Evolutionary conservation across 345 rosid species (phyloP).

Genomic region (Xanthoceras sorbifolium): DNA sequence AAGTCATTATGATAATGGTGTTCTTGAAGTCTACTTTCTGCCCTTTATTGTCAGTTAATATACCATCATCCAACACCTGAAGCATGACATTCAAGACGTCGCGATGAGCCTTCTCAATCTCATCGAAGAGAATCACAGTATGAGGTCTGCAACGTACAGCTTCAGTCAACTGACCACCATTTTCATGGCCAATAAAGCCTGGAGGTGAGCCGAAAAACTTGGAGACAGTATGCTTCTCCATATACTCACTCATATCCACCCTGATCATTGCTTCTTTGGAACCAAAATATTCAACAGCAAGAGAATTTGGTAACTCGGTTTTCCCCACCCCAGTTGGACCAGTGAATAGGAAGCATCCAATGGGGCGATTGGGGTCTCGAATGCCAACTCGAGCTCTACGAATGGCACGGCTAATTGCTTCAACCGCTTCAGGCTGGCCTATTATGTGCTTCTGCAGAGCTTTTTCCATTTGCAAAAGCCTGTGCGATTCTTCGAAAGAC

Average conservation of each 20-base stretch:
- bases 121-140: conserved; percentile 57
- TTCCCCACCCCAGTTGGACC: conserved; percentile 75
- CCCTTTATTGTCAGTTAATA: conserved; percentile 63
- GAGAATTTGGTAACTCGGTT: conserved; percentile 62
- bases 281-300: conserved; percentile 60
- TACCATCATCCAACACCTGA: conserved; percentile 60
- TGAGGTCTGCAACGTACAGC: conserved; percentile 58
- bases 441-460: conserved; percentile 35
- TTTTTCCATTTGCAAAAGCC: conserved; percentile 39
- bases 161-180: conserved; percentile 71
- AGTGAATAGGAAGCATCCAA: conserved; percentile 62
- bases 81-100: conserved; percentile 69
- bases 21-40: conserved; percentile 63
- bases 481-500: conserved; percentile 34
- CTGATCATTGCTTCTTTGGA: conserved; percentile 66
- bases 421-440: conserved; percentile 46
- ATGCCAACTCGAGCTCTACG: conserved; percentile 69
- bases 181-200: conserved; percentile 56
- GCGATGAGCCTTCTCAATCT: conserved; percentile 67
- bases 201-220: conserved; percentile 68
- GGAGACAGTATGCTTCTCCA: conserved; percentile 67
- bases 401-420: conserved; percentile 56
- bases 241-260: conserved; percentile 71
- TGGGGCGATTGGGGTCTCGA: conserved; percentile 60
- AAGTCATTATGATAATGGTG: conserved; percentile 62